Conservation (phyloP, 306 rosid species). For the Ammopiptanthus mongolicus region DNA sequence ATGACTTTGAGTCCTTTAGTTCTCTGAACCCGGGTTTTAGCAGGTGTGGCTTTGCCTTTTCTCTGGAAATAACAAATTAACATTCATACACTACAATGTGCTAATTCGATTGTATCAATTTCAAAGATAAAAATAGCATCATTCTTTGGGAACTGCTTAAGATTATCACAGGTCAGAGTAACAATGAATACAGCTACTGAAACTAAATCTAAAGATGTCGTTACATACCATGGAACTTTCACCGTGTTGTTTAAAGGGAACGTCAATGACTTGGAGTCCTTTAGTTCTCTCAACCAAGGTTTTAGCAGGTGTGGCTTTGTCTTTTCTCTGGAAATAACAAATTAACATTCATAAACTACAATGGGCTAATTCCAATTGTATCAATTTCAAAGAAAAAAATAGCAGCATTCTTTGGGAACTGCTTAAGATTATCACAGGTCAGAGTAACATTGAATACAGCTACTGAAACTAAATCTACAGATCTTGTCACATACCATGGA, state of each 20-base stretch:
- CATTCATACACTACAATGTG: background rate
- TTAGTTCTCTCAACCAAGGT: background rate
- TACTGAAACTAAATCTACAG: background rate
- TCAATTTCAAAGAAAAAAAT: background rate
- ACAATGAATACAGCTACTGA: background rate
- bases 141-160: background rate
- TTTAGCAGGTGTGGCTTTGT: background rate
- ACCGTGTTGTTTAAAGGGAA: constrained; percentile 38
- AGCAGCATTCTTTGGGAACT: background rate
- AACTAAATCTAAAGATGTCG: background rate
- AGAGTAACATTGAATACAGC: background rate
- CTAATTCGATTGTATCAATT: background rate
- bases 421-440: background rate
- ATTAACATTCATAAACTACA: background rate
- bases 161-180: background rate
- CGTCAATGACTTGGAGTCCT: constrained; percentile 13
- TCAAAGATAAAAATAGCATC: background rate
- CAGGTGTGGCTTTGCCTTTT: background rate
- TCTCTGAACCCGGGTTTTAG: background rate
- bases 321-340: constrained; percentile 25
- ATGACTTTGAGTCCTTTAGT: constrained; percentile 13
- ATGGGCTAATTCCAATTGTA: background rate
- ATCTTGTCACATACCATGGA: constrained; percentile 39
- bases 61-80: constrained; percentile 27
- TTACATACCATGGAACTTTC: constrained; percentile 49